Base-by-base conservation (phyloP, 1,139 yeast species). In the Magnusiomyces fungicola region DNA sequence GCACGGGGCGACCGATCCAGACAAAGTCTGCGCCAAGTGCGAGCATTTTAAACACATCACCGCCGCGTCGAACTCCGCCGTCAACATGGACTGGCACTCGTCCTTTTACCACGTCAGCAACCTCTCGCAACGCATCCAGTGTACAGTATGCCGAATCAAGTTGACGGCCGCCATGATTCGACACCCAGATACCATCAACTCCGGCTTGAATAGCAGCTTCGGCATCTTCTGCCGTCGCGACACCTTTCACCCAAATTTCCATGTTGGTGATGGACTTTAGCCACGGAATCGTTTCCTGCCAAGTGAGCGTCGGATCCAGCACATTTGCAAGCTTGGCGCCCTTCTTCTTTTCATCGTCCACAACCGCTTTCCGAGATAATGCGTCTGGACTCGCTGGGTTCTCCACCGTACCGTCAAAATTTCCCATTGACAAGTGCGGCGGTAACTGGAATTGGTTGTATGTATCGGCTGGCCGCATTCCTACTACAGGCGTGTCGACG, bases 11-110 rank as follows among this genome's bases (percentile, higher is more conserved):
- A 4, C 87, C 88, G 36, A 81, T 65, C 54, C 87, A 85, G 24
- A 81, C 87, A 29, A 82, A 85, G 53, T 78, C 79, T 3, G 88
- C 88, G 3, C 88, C 88, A n/a, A 81, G 67, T 50, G 84, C 80
- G 25, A 81, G 64, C 0, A 87, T 86, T 57, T 81, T 81, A 56
- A 81, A 69, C 16, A 81, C 67, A 62, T 81, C 88, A 3, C 80
- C 73, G 7, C 85, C 87, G 58, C 84, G 70, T 56, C 86, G 71
- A 36, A 81, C 71, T 22, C 88, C 88, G 24, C 87, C 87, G 59
- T 81, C 88, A 45, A 81, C 66, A 59, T 72, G 83, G 2, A 81
- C 72, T 54, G 81, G 83, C 44, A 81, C 68, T 43, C 75, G 71
- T 38, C 75, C 73, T 37, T 70, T 64, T 32, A 67, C 71, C 16